These are phyloP conservation scores for Turnera subulata DNA, from an alignment of 345 rosid genomes.

Conservation along the genomic window DNA sequence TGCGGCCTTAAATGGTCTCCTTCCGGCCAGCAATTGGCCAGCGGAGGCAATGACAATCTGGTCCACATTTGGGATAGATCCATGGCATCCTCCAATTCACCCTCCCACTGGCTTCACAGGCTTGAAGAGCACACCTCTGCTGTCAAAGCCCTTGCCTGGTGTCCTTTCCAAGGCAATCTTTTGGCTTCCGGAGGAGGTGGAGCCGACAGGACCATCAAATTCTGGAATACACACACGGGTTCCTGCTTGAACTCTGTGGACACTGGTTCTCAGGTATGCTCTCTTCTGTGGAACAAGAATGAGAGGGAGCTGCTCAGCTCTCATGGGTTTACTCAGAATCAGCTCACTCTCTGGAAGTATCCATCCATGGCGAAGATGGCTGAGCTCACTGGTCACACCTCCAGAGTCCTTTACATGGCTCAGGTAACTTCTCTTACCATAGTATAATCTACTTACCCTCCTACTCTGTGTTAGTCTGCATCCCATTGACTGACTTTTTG, in stretches of 20 bases:
- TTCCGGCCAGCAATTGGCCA: slow-evolving; percentile 49
- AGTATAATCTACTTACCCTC: no score
- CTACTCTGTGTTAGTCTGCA: background rate
- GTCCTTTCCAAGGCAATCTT: slow-evolving; percentile 53
- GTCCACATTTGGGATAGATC: slow-evolving; percentile 52
- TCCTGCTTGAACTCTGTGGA: slow-evolving; percentile 49
- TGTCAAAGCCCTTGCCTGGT: slow-evolving; percentile 60
- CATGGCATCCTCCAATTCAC: slow-evolving; percentile 33
- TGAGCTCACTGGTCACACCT: slow-evolving; percentile 44
- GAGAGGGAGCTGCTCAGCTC: slow-evolving; percentile 52
- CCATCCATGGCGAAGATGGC: slow-evolving; percentile 51
- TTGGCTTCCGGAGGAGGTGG: slow-evolving; percentile 58
- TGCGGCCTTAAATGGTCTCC: slow-evolving; percentile 56
- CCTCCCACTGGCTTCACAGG: slow-evolving; percentile 49
- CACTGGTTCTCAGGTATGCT: slow-evolving; percentile 48
- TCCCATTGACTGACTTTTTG: no score
- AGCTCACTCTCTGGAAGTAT: slow-evolving; percentile 46
- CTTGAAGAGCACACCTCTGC: slow-evolving; percentile 53
- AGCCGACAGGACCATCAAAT: slow-evolving; percentile 43
- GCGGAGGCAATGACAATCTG: slow-evolving; percentile 48
- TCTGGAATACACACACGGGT: slow-evolving; percentile 50
- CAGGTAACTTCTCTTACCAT: no score
- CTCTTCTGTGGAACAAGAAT: slow-evolving; percentile 48
- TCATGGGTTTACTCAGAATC: slow-evolving; percentile 47
- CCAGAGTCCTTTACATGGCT: slow-evolving; percentile 53